Base-by-base conservation (phyloP, 768 basidiomycete genomes). In the Naganishia vishniacii region DNA sequence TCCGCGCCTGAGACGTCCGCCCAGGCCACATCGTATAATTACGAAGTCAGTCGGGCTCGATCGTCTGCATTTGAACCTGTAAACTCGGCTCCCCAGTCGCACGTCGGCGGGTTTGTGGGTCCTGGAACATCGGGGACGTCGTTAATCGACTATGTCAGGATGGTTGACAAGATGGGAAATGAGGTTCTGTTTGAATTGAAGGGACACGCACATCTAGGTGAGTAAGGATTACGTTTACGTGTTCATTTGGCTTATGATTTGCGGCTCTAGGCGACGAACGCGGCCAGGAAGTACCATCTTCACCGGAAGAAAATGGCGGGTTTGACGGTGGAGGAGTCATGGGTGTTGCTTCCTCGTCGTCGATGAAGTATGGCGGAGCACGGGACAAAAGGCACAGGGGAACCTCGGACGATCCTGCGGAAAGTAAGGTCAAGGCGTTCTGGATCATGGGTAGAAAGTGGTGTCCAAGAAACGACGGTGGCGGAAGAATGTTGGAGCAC, bases 401-500 rank as follows among this genome's bases (percentile, higher is more conserved):
- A 42, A 25, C 41, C 42, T 15, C 29, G 23, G 48, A 53, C 26
- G 58, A 61, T 29, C 53, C 34, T 37, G 63, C 53, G 12, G 59
- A 64, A 41, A 49, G 42, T 18, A 34, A 41, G 18, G 51, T 58
- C 45, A 72, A 70, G 48, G 76, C 74, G 15, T 70, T 77, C 4
- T 77, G 76, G 76, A 66, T 77, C 26, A 75, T 75, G 76, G 76
- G 74, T 8, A 61, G 74, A 34, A 65, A 69, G 41, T 67, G 65
- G 65, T 44, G 48, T 32, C 42, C 48, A 8, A 44, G 62, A 26
- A 62, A 53, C 13, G 65, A 67, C 44, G 61, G 44, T 25, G 65
- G 65, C 15, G 59, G 51, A 11, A 68, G 74, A 49, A 77, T 74
- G 34, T 72, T 81, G 51, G 80, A 81, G 64, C 74, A 78, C 23